A percentile compares a stretch with the other conserved stretches of the same genome.
phyloP scores from a whole-genome alignment of 805 yeast genomes.

The Pichia heedii region DNA sequence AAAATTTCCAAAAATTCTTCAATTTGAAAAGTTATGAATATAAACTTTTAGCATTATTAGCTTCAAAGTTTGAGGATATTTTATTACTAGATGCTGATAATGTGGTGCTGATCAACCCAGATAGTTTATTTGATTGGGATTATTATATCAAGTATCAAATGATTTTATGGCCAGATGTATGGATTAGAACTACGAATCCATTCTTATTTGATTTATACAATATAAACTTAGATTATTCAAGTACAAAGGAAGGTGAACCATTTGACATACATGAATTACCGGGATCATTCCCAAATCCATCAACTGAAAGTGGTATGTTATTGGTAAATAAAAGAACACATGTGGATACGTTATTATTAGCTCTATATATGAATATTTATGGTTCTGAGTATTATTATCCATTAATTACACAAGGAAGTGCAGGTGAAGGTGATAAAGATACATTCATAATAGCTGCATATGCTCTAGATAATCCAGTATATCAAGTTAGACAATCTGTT shows the following conservation, averaged over 20 bases:
- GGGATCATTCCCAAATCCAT: conserved; percentile 57
- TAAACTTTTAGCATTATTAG: conserved; percentile 40
- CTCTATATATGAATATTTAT: conserved; percentile 53
- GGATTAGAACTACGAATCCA: conserved; percentile 64
- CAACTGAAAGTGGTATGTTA: conserved; percentile 64
- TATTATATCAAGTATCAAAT: conserved; percentile 36
- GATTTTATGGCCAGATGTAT: conserved; percentile 61
- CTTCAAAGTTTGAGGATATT: conserved; percentile 38
- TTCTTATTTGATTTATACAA: conserved; percentile 33
- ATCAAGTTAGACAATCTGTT: conserved; percentile 46
- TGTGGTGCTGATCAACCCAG: conserved; percentile 35
- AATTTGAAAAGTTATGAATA: conserved; percentile 40
- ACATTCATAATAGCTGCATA: conserved; percentile 65
- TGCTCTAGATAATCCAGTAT: conserved; percentile 21
- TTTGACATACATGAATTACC: conserved; percentile 51
- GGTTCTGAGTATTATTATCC: conserved; percentile 63
- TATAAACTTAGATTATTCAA: conserved; percentile 9
- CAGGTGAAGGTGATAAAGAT: conserved; percentile 78
- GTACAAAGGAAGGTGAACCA: conserved; percentile 12
- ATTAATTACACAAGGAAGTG: conserved; percentile 57
- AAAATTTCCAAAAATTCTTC: conserved; percentile 16
- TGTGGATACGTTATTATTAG: conserved; percentile 42
- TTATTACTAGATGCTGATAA: conserved; percentile 45
- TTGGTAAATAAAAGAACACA: conserved; percentile 51
- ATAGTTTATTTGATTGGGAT: conserved; percentile 37